Conservation (phyloP, 2,329 filamentous ascomycete genomes). For the Aspergillus cejpii region DNA sequence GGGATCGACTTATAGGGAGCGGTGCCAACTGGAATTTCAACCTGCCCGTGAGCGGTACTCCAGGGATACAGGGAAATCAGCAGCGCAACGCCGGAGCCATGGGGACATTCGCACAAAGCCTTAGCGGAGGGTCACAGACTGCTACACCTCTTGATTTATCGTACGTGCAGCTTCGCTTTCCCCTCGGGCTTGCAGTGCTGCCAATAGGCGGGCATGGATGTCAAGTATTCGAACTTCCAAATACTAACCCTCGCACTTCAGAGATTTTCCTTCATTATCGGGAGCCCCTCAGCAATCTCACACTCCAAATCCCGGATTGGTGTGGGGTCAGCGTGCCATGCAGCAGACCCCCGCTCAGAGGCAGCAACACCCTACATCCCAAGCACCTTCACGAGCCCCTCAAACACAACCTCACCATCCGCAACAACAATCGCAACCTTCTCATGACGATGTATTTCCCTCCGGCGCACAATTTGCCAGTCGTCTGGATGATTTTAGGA, state of each 20-base stretch:
- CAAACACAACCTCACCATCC: conserved; percentile 38
- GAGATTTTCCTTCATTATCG: conserved; percentile 58
- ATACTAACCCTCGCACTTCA: conserved; percentile 24
- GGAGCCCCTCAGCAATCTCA: conserved; percentile 51
- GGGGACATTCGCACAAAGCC: conserved; percentile 52
- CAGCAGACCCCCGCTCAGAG: conserved; percentile 51
- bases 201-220: not conserved
- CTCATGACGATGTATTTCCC: conserved; percentile 45
- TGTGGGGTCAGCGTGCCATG: conserved; percentile 51
- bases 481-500: conserved; percentile 51
- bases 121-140: conserved; percentile 46
- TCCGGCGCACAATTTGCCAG: conserved; percentile 46
- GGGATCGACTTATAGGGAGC: conserved; percentile 37
- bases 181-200: not conserved
- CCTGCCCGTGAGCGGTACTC: conserved; percentile 48
- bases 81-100: conserved; percentile 47
- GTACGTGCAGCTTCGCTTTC: conserved; percentile 39
- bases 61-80: conserved; percentile 46
- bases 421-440: conserved; percentile 41
- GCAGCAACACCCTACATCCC: conserved; percentile 44
- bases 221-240: conserved; percentile 2
- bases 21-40: conserved; percentile 55
- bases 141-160: conserved; percentile 51
- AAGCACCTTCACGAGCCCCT: conserved; percentile 37
- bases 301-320: conserved; percentile 45